A percentile compares a stretch with the other conserved stretches of the same genome.
Evolutionary conservation across 1,284 basidiomycete genomes (phyloP).

Genomic region (Irpex rosettiformis): DNA sequence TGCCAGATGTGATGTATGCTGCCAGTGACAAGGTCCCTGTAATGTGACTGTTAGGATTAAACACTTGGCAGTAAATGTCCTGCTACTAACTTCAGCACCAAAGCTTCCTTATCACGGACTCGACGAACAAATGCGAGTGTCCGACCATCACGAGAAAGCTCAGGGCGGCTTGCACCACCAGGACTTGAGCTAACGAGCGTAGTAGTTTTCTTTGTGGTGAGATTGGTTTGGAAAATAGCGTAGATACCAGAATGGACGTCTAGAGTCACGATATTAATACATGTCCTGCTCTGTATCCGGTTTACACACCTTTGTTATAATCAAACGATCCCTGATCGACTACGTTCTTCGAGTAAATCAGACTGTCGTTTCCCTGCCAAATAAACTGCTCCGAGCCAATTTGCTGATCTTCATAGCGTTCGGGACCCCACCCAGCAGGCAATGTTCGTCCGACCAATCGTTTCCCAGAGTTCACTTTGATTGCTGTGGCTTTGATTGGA

Average conservation of each 20-base stretch:
- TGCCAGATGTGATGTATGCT: conserved; percentile 65
- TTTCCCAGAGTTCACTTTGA: conserved; percentile 47
- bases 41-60: conserved; percentile 1
- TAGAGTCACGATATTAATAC: conserved; percentile 22
- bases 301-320: conserved; percentile 60
- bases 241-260: conserved; percentile 72
- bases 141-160: conserved; percentile 62
- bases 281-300: not conserved
- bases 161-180: conserved; percentile 69
- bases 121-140: conserved; percentile 73
- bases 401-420: conserved; percentile 61
- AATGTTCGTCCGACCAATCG: conserved; percentile 53
- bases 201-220: conserved; percentile 50
- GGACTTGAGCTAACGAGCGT: conserved; percentile 53
- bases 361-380: conserved; percentile 51
- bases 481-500: conserved; percentile 29
- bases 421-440: conserved; percentile 54
- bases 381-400: conserved; percentile 70
- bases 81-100: conserved; percentile 60
- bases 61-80: not conserved
- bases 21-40: conserved; percentile 62
- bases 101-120: conserved; percentile 65
- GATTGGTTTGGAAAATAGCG: conserved; percentile 58
- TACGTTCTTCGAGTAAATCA: conserved; percentile 67
- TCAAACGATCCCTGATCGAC: conserved; percentile 46